A percentile compares a stretch with the other conserved stretches of the same genome.
Evolutionary conservation across 768 basidiomycete genomes (phyloP).

Genomic region (Agaricus subrufescens): DNA sequence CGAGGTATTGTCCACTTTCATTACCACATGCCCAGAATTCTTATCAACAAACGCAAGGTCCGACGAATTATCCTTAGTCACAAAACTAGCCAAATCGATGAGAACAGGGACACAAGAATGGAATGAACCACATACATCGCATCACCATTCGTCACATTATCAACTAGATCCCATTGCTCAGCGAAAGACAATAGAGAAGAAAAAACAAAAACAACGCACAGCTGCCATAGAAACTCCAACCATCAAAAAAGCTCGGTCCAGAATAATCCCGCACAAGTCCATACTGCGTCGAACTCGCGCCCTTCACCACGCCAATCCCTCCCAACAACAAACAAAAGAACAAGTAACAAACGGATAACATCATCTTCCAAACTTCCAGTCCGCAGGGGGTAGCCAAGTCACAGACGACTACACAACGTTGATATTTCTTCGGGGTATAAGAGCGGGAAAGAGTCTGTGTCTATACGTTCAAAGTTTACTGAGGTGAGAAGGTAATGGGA

Average conservation of each 20-base stretch:
- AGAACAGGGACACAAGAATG: not conserved
- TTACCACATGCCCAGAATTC: conserved; percentile 60
- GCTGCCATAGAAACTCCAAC: conserved; percentile 14
- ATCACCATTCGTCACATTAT: not conserved
- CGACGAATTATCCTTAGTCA: not conserved
- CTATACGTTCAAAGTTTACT: no score
- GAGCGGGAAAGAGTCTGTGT: no score
- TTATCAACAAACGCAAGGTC: conserved; percentile 43
- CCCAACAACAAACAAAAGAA: not conserved
- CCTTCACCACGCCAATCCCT: not conserved
- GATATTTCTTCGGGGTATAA: no score
- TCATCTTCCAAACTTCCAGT: no score
- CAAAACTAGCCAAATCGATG: not conserved
- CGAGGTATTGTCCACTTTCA: conserved; percentile 67
- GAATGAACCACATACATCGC: not conserved
- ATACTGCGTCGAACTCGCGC: not conserved
- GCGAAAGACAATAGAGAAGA: not conserved
- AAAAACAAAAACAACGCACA: not conserved
- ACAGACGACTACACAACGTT: no score
- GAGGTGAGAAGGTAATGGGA: no score
- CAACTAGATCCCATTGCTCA: not conserved
- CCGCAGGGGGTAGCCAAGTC: no score
- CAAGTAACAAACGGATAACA: no score
- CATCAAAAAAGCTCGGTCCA: conserved; percentile 18
- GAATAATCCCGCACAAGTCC: conserved; percentile 17